Evolutionary conservation across 306 rosid genomes (phyloP).

Genomic region (Arachis hypogaea): DNA sequence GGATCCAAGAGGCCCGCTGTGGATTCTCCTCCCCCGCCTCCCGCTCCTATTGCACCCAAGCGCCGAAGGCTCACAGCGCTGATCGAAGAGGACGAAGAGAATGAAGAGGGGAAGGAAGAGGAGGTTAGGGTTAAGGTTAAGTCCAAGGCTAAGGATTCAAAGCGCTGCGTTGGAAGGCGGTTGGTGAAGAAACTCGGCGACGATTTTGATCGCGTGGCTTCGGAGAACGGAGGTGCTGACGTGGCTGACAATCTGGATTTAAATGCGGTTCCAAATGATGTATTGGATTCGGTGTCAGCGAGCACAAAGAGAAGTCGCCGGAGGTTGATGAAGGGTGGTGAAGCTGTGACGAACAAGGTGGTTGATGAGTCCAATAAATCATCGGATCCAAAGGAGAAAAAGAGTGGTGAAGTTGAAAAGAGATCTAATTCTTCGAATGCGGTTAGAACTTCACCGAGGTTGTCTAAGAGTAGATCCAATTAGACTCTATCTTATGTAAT

Average conservation of each 20-base stretch:
- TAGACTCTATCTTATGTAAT: conserved; percentile 16
- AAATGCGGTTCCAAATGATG: conserved; percentile 9
- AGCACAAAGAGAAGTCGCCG: conserved; percentile 44
- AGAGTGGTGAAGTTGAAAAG: not conserved
- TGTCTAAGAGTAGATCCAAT: conserved; percentile 43
- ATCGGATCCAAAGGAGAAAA: conserved; percentile 37
- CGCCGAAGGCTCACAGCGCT: conserved; percentile 48
- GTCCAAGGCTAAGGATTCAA: not conserved
- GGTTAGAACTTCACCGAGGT: conserved; percentile 63
- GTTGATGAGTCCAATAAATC: conserved; percentile 37
- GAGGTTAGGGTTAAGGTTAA: conserved; percentile 3
- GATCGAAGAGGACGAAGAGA: conserved; percentile 40
- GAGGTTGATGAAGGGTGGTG: conserved; percentile 34
- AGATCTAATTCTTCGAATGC: conserved; percentile 38
- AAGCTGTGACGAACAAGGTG: conserved; percentile 45
- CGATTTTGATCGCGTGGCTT: conserved; percentile 80
- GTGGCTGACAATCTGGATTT: conserved; percentile 1
- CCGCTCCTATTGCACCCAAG: conserved; percentile 65
- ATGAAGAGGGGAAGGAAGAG: conserved; percentile 1
- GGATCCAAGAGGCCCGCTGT: conserved; percentile 18
- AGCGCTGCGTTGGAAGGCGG: conserved; percentile 39
- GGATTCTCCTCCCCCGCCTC: conserved; percentile 57
- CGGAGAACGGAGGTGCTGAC: conserved; percentile 33
- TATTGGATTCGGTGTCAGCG: conserved; percentile 18
- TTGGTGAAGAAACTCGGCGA: conserved; percentile 83